Percentiles rank a stretch among this genome's conserved stretches.
These are phyloP conservation scores for Alternaria angustiovoidea DNA, from an alignment of 2,329 filamentous ascomycete genomes.

Conservation along the genomic window DNA sequence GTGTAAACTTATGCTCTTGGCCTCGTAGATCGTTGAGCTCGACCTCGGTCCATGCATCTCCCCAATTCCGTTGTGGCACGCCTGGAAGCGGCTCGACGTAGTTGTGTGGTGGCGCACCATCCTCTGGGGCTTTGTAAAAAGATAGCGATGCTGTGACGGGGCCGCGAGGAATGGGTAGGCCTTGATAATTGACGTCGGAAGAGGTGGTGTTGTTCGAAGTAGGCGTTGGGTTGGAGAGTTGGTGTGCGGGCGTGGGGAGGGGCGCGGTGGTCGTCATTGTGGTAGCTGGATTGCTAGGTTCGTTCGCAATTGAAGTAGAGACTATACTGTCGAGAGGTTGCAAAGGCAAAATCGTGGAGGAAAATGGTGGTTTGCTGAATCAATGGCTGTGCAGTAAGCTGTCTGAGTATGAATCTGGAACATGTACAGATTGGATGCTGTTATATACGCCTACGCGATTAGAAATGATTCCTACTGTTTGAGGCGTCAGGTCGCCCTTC, in stretches of 20 bases:
- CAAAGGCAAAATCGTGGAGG: neutral
- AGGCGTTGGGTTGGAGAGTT: slow-evolving; percentile 43
- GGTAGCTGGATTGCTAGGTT: neutral
- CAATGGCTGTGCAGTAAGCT: slow-evolving; percentile 18
- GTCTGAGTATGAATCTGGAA: slow-evolving; percentile 17
- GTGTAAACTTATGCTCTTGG: slow-evolving; percentile 68
- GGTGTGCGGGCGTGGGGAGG: slow-evolving; percentile 54
- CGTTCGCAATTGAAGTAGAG: neutral
- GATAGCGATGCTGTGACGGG: slow-evolving; percentile 36
- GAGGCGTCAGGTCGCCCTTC: slow-evolving; percentile 16
- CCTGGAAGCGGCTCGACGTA: slow-evolving; percentile 72
- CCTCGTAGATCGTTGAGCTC: slow-evolving; percentile 77
- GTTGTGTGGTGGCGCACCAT: slow-evolving; percentile 40
- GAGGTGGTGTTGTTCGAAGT: slow-evolving; percentile 34
- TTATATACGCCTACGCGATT: slow-evolving; percentile 40
- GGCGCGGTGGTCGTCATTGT: slow-evolving; percentile 56
- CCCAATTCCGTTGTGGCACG: slow-evolving; percentile 71
- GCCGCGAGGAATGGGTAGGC: slow-evolving; percentile 40
- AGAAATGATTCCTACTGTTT: slow-evolving; percentile 33
- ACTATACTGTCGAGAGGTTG: neutral
- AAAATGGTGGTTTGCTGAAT: slow-evolving; percentile 11
- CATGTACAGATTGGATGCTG: slow-evolving; percentile 7
- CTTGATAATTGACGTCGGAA: slow-evolving; percentile 44
- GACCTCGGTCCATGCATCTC: slow-evolving; percentile 58
- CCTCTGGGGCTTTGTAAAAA: slow-evolving; percentile 41